Conservation (phyloP, 2,329 filamentous ascomycete genomes). For the Zopfia rhizophila region DNA sequence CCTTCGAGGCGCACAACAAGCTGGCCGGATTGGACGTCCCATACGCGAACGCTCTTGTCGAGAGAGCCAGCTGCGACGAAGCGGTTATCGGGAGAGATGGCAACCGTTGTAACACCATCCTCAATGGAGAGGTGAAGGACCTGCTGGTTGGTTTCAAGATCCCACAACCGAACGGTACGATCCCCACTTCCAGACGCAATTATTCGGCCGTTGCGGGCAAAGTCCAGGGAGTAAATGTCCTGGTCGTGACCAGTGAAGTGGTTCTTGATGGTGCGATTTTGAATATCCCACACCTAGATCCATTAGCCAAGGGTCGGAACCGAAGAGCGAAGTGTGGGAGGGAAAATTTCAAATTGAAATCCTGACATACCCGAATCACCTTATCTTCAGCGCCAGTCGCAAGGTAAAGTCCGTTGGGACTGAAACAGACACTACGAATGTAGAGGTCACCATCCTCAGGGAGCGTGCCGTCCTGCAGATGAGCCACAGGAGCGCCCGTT, state of each 20-base stretch:
- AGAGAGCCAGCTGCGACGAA: conserved; percentile 94
- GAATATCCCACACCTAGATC: conserved; percentile 90
- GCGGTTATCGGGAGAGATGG: conserved; percentile 94
- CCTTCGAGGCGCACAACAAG: conserved; percentile 93
- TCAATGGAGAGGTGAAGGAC: conserved; percentile 90
- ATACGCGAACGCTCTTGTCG: conserved; percentile 97
- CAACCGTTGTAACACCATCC: conserved; percentile 96
- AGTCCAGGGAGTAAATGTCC: conserved; percentile 97
- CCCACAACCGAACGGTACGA: conserved; percentile 94
- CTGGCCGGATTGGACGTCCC: conserved; percentile 88
- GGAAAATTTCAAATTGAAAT: conserved; percentile 1
- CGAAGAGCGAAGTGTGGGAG: conserved; percentile 15
- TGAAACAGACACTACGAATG: conserved; percentile 98
- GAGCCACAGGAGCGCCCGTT: conserved; percentile 86
- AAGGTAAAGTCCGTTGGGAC: conserved; percentile 91
- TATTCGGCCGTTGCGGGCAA: conserved; percentile 89
- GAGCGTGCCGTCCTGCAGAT: conserved; percentile 87
- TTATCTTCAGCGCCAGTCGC: conserved; percentile 98
- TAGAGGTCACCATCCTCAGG: conserved; percentile 93
- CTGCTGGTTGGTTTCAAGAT: conserved; percentile 85
- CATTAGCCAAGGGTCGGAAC: conserved; percentile 1
- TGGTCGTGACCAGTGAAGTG: conserved; percentile 98
- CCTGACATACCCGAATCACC: conserved; percentile 82
- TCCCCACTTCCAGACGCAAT: conserved; percentile 97
- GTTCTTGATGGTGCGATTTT: conserved; percentile 82